Evolutionary conservation across 2,329 filamentous ascomycete species (phyloP).

Genomic region (Nothophaeocryptopus gaeumannii): DNA sequence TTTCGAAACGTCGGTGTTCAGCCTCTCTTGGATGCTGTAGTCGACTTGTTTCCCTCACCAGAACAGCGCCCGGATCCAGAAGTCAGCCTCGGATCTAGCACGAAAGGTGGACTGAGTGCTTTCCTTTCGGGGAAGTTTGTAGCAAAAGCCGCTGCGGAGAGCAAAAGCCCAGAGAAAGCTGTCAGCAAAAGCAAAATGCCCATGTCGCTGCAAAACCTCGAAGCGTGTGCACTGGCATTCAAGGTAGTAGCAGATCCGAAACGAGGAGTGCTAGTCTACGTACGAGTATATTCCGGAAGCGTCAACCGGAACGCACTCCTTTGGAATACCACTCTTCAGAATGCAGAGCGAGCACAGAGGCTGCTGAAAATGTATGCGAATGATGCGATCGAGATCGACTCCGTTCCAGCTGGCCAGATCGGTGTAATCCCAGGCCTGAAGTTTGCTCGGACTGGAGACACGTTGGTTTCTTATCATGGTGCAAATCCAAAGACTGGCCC

Average conservation of each 20-base stretch:
- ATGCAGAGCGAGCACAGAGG: slow-evolving; percentile 75
- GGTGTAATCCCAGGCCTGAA: slow-evolving; percentile 90
- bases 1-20: slow-evolving; percentile 93
- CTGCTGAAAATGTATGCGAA: slow-evolving; percentile 87
- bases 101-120: slow-evolving; percentile 52
- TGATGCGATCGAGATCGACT: slow-evolving; percentile 78
- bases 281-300: slow-evolving; percentile 84
- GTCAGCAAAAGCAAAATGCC: slow-evolving; percentile 41
- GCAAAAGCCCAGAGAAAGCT: slow-evolving; percentile 38
- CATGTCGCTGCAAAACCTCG: slow-evolving; percentile 58
- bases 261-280: slow-evolving; percentile 84
- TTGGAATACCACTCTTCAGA: slow-evolving; percentile 81
- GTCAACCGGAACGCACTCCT: slow-evolving; percentile 70
- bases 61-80: slow-evolving; percentile 75
- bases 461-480: slow-evolving; percentile 71
- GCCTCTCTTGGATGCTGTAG: slow-evolving; percentile 81
- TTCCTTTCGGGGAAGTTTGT: slow-evolving; percentile 40
- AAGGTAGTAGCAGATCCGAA: slow-evolving; percentile 89
- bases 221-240: slow-evolving; percentile 71
- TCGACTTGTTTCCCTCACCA: slow-evolving; percentile 83
- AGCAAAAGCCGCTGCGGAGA: slow-evolving; percentile 20
- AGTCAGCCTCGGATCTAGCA: slow-evolving; percentile 61
- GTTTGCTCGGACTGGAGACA: slow-evolving; percentile 89
- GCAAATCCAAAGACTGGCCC: slow-evolving; percentile 61
- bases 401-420: slow-evolving; percentile 82